Base-by-base conservation (phyloP, 257 asterid species). In the Ilex asprella region DNA sequence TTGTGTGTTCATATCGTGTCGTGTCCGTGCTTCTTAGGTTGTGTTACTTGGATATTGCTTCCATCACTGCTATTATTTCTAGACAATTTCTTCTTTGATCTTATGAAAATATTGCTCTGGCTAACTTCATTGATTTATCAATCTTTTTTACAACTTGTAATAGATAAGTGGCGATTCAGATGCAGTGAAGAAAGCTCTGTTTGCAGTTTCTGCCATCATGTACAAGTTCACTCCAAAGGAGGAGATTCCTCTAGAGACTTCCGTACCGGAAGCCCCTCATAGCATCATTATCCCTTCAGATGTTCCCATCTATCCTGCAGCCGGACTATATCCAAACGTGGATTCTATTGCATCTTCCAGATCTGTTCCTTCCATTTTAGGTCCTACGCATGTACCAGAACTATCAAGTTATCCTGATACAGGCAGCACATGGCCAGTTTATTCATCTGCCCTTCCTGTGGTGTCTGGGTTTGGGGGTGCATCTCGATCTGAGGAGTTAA, bases 161-260 rank as follows among this genome's bases (percentile, higher is more conserved):
- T 75, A 92, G 98, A 86, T 92, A 68, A 76, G 91, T 31, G 98
- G 98, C 12, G 95, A 86, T 63, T 66, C 95, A 12, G 95, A 86
- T 66, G 83, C 93, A 0, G 95, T 92, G 9, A 84, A 75, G 80
- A 88, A 70, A 71, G 94, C 97, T 59, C 90, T 88, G 66, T 88
- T 84, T 76, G 98, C 95, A n/a, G 64, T 92, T 72, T 88, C 98
- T 59, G 83, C 98, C 16, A 92, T 92, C 55, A 86, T 88, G 95
- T 89, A 88, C 78, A 88, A 86, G 79, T 92, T 88, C 70, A 21
- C 87, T 7, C 85, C 97, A 5, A 88, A 83, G 78, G 98, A 91
- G 81, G 83, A 63, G 46, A 83, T 91, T 61, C 98, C 98, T 73
- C 96, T 91, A 6, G 92, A 78, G 41, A 79, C 89, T 61, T 60